Evolutionary conservation across 495 filamentous ascomycete species (phyloP), one percentile per base, ranked within the genome.

Genomic region (Penicillium mononematosum): DNA sequence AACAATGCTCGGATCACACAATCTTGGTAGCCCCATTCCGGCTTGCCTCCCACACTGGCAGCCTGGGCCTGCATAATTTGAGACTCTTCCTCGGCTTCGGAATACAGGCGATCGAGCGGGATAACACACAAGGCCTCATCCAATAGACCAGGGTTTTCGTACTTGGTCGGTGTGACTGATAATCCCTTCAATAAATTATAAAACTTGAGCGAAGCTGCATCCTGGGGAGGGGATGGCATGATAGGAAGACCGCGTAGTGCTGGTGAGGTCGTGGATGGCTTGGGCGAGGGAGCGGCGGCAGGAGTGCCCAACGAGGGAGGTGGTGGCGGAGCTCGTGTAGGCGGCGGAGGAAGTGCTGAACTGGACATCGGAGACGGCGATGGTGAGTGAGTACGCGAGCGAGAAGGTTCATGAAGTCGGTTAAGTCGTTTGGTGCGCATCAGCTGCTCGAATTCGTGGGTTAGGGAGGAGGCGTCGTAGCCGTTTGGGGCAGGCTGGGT

Each of bases 21-120:
- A 76, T 99, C 94, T 72, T 98, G 95, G 66, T 97, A 96, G 14
- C 91, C 92, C 95, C 95, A 99, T 81, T 94, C 90, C 16, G 93
- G 83, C 64, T 87, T 89, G 47, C 86, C 82, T 3, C 88, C 89
- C 67, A 96, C 81, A 61, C 89, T 93, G 63, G 86, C 88, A 10
- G 94, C 93, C 68, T 93, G 83, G 1, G 91, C 94, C 62, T 88
- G 83, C 55, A 96, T 75, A 39, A 97, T 85, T 62, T 96, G 88
- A 52, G 81, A 84, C 68, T 98, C 92, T 63, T 98, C 92, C 66
- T 98, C 91, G 38, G 94, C 94, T 65, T 97, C 92, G 46, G 86
- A 81, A 70, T 98, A 97, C 65, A 99, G 87, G 59, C 87, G 84
- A 63, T 96, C 90, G n/a, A 98, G 72, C 0, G 95, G 95, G 45